These are phyloP conservation scores for Vanrija pseudolonga DNA, from an alignment of 1,284 basidiomycete genomes.

Conservation along the genomic window DNA sequence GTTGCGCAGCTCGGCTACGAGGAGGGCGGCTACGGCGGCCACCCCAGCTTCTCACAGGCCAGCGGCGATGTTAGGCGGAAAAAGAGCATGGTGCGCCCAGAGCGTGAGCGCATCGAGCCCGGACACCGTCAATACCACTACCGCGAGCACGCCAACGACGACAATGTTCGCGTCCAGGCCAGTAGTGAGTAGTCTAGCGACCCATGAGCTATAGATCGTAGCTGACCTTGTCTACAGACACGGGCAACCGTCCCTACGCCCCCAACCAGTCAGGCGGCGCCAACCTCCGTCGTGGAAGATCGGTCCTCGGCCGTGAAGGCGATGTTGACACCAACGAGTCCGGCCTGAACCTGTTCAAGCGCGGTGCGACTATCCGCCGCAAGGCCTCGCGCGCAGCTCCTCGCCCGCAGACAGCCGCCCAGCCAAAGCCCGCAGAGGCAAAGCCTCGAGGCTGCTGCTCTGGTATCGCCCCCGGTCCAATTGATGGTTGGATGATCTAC, in stretches of 20 bases:
- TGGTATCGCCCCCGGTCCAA: constrained; percentile 71
- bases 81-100: constrained; percentile 89
- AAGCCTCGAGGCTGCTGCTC: constrained; percentile 21
- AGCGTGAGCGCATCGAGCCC: constrained; percentile 94
- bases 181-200: constrained; percentile 62
- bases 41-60: constrained; percentile 36
- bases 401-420: constrained; percentile 24
- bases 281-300: constrained; percentile 73
- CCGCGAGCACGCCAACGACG: constrained; percentile 77
- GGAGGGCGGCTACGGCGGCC: constrained; percentile 31
- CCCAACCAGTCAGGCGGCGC: constrained; percentile 38
- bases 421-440: constrained; percentile 34
- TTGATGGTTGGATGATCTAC: constrained; percentile 94
- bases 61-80: constrained; percentile 62
- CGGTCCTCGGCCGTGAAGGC: constrained; percentile 78
- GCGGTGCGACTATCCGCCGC: constrained; percentile 69
- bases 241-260: constrained; percentile 71
- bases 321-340: constrained; percentile 83
- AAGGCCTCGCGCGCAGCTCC: constrained; percentile 57
- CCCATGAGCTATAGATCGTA: neutral
- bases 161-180: constrained; percentile 71
- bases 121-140: constrained; percentile 95
- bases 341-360: constrained; percentile 79
- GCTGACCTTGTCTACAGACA: constrained; percentile 55
- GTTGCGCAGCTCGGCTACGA: constrained; percentile 28